phyloP scores from a whole-genome alignment of 768 basidiomycete species.

The Boletales sp. region DNA sequence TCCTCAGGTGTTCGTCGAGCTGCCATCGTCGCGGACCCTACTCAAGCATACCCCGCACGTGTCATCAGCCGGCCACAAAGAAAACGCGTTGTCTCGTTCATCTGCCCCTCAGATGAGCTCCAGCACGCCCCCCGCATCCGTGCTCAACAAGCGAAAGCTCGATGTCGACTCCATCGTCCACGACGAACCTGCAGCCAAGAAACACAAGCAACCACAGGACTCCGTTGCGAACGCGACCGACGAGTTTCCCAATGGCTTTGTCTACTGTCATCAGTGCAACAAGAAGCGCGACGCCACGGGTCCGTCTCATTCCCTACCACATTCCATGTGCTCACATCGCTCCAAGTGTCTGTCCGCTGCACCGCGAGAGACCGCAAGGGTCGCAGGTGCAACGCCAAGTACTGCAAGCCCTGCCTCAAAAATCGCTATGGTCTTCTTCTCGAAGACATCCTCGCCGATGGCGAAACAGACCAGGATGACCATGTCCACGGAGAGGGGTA shows the following conservation, averaged over 20 bases:
- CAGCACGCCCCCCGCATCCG: slow-evolving; percentile 28
- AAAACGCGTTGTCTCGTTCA: slow-evolving; percentile 41
- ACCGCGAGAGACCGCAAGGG: slow-evolving; percentile 31
- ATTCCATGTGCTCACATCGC: slow-evolving; percentile 5
- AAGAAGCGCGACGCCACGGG: slow-evolving; percentile 54
- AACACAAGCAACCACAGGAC: slow-evolving; percentile 29
- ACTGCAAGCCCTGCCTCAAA: slow-evolving; percentile 63
- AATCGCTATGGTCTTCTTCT: slow-evolving; percentile 53
- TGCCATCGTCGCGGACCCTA: slow-evolving; percentile 38
- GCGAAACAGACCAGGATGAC: slow-evolving; percentile 21
- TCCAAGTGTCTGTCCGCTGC: slow-evolving; percentile 35
- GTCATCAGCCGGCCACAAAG: slow-evolving; percentile 39
- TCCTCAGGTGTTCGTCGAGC: slow-evolving; percentile 55
- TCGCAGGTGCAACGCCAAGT: slow-evolving; percentile 53
- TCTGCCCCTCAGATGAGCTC: slow-evolving; percentile 26
- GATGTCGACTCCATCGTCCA: slow-evolving; percentile 25
- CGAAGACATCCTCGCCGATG: slow-evolving; percentile 42
- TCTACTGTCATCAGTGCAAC: slow-evolving; percentile 73
- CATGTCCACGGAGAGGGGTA: slow-evolving; percentile 36
- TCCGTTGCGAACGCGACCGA: slow-evolving; percentile 16
- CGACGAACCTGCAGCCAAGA: slow-evolving; percentile 19
- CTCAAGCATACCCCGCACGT: slow-evolving; percentile 24
- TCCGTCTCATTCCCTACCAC: slow-evolving; percentile 25
- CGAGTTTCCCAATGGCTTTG: slow-evolving; percentile 36
- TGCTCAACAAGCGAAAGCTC: slow-evolving; percentile 49